Evolutionary conservation across 805 yeast species (phyloP), one percentile per base, ranked within the genome.

Genomic region (Suhomyces emberorum): DNA sequence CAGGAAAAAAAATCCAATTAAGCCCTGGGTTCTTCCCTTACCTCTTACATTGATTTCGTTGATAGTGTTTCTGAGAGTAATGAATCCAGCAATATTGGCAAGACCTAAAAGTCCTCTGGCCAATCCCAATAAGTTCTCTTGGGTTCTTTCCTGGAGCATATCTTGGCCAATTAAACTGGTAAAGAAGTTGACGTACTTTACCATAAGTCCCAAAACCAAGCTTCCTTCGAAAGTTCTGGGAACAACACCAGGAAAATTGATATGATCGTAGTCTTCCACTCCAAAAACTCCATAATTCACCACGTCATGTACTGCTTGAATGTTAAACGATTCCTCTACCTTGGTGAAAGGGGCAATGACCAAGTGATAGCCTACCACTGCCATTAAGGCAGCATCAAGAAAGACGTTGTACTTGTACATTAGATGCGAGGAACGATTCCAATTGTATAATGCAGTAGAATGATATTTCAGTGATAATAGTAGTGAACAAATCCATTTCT

Each of bases 261-360:
- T 43, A 55, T 91, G 98, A 53, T 91, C 97, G 54, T 73, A 91
- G 32, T 63, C 43, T 16, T 69, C 59, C 26, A 65, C 59, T 10
- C 69, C 63, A 25, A 44, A 52, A 1, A 63, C 45, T 1, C 96
- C 96, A 53, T 77, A 71, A 44, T 74, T 72, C 33, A 86, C 44
- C 28, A 88, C 68, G 51, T 91, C 97, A 53, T 89, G 88, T 28
- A 87, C 69, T 0, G 97, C 97, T 51, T 91, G 97, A 30, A 86
- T 66, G 48, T 82, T 86, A 69, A 91, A 91, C 19, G 96, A 86
- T 57, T 91, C 98, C 56, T 91, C 97, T 0, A 91, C 96, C 60
- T 91, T 91, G 1, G 97, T 83, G 59, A 65, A 87, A 0, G 96
- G 97, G 0, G 96, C 72, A 1, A 75, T 48, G 8, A 65, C 44